Conservation (phyloP, 495 filamentous ascomycete genomes). For the Penicillium paradoxum region DNA sequence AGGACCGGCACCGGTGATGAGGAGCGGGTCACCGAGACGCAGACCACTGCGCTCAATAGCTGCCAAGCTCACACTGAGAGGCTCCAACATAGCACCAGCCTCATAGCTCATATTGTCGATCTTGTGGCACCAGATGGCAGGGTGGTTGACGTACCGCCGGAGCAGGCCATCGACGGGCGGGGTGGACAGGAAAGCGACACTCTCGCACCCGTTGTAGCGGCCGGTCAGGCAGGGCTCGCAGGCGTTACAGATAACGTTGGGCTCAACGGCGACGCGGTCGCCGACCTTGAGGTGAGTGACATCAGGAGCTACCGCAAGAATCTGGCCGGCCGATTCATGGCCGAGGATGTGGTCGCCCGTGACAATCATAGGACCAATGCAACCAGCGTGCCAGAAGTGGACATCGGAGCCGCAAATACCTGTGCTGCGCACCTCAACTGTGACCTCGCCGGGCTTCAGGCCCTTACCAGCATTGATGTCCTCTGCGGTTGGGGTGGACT, state of each 20-base stretch:
- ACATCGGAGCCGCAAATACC: slow-evolving; percentile 95
- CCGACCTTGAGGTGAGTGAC: slow-evolving; percentile 71
- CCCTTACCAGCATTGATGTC: slow-evolving; percentile 63
- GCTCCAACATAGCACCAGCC: slow-evolving; percentile 81
- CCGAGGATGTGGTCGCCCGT: slow-evolving; percentile 81
- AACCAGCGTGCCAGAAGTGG: slow-evolving; percentile 92
- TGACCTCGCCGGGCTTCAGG: slow-evolving; percentile 77
- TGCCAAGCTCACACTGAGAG: slow-evolving; percentile 78
- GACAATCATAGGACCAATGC: slow-evolving; percentile 93
- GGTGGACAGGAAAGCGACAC: slow-evolving; percentile 78
- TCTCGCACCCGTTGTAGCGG: slow-evolving; percentile 88
- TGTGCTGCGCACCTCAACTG: slow-evolving; percentile 78
- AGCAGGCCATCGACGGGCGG: slow-evolving; percentile 85
- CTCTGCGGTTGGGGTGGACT: slow-evolving; percentile 69
- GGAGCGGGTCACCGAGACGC: slow-evolving; percentile 72
- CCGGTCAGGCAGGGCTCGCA: slow-evolving; percentile 89
- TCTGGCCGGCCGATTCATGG: slow-evolving; percentile 83
- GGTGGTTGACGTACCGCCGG: slow-evolving; percentile 88
- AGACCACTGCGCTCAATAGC: slow-evolving; percentile 75
- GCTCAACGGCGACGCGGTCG: slow-evolving; percentile 87
- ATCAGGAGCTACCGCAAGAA: slow-evolving; percentile 72
- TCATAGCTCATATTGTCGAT: slow-evolving; percentile 85
- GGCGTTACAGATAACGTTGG: slow-evolving; percentile 80
- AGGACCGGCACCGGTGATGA: slow-evolving; percentile 86
- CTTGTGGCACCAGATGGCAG: slow-evolving; percentile 89